Conservation (phyloP, 495 filamentous ascomycete genomes). For the Xylaria scruposa region DNA sequence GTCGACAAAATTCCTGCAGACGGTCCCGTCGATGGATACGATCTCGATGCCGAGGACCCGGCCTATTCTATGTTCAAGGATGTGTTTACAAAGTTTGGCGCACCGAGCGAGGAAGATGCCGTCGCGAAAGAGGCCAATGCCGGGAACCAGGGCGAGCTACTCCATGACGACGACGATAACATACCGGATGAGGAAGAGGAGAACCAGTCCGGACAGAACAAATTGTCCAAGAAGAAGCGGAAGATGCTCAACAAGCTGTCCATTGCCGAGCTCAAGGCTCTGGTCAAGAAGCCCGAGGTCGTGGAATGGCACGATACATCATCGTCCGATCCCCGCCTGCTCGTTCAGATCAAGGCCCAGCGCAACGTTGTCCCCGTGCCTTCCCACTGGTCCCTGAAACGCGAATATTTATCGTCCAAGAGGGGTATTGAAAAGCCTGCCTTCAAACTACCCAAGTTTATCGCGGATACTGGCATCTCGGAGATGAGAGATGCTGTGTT, state of each 20-base stretch:
- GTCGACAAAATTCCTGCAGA: conserved; percentile 51
- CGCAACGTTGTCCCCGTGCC: conserved; percentile 96
- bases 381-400: conserved; percentile 90
- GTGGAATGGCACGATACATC: conserved; percentile 98
- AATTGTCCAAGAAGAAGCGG: conserved; percentile 89
- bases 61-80: conserved; percentile 82
- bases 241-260: conserved; percentile 92
- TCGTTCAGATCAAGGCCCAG: conserved; percentile 93
- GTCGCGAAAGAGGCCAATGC: conserved; percentile 68
- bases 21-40: conserved; percentile 47
- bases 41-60: conserved; percentile 71
- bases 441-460: conserved; percentile 94
- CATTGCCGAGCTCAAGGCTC: conserved; percentile 90
- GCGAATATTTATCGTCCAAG: conserved; percentile 96
- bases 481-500: conserved; percentile 97
- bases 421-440: conserved; percentile 93
- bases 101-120: conserved; percentile 56
- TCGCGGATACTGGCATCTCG: conserved; percentile 94
- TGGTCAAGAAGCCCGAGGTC: conserved; percentile 89
- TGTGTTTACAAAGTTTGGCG: conserved; percentile 75
- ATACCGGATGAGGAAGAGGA: conserved; percentile 88
- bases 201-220: conserved; percentile 64
- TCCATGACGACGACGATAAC: conserved; percentile 84
- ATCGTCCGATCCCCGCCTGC: conserved; percentile 85
- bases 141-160: conserved; percentile 84